Evolutionary conservation across 148 eudicot species (phyloP).

Genomic region (Amaranthus palmeri): DNA sequence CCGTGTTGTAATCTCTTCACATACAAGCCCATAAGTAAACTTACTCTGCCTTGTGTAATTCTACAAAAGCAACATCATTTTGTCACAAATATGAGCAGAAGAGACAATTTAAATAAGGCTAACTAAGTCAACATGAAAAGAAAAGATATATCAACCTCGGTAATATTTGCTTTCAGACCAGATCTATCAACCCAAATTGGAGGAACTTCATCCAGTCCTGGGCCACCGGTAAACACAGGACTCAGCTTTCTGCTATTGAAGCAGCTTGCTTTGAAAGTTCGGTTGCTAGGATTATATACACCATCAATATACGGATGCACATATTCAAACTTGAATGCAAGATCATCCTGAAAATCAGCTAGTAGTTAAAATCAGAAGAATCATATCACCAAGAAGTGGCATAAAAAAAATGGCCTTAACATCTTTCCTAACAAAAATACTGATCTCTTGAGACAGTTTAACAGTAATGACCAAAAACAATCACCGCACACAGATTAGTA

Average conservation of each 20-base stretch:
- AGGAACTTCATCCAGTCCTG: slow-evolving; percentile 95
- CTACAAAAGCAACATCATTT: slow-evolving; percentile 33
- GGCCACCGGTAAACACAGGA: slow-evolving; percentile 96
- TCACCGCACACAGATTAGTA: not conserved
- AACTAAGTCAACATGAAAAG: slow-evolving; percentile 4
- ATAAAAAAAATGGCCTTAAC: not conserved
- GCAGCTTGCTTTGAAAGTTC: slow-evolving; percentile 67
- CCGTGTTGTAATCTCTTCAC: slow-evolving; percentile 89
- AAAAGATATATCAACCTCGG: slow-evolving; percentile 53
- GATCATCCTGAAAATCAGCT: slow-evolving; percentile 68
- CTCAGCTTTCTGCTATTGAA: slow-evolving; percentile 93
- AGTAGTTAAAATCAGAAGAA: slow-evolving; percentile 3
- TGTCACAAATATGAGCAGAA: not conserved
- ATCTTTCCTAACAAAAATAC: not conserved
- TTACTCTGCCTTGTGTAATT: slow-evolving; percentile 90
- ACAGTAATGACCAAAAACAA: not conserved
- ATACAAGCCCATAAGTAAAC: slow-evolving; percentile 89
- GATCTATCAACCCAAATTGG: slow-evolving; percentile 95
- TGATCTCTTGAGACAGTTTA: not conserved
- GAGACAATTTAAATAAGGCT: not conserved
- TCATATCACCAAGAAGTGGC: not conserved
- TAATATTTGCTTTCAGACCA: slow-evolving; percentile 80
- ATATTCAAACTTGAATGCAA: slow-evolving; percentile 89
- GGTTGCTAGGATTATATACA: slow-evolving; percentile 65
- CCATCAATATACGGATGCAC: slow-evolving; percentile 95